Evolutionary conservation across 805 yeast species (phyloP), one percentile per base, ranked within the genome.

Genomic region (Ogataea salicorniae): DNA sequence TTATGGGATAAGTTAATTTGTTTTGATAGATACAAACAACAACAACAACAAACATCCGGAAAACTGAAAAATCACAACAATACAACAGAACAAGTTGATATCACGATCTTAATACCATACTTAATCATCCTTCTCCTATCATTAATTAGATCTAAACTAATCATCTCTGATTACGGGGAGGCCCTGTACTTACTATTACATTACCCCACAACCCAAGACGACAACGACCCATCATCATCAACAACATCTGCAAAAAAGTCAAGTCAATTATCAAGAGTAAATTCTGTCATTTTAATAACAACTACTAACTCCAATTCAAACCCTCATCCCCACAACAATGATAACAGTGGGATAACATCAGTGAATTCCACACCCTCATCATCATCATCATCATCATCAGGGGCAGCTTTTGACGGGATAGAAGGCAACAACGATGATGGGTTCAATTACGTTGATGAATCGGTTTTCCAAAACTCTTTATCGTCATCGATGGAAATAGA

Each of bases 141-240:
- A 2, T 70, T 68, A 50, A 55, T 76, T 47, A 74, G 75, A 48
- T 51, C 70, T 0, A 72, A 65, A n/a, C 61, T 76, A 39, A 69
- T 76, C 33, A 60, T 71, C 14, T 67, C 77, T 43, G 83, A 79
- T 57, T 78, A 76, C 53, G 73, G 79, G 14, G 82, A 78, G 51
- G 72, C 76, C 5, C 61, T 79, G 33, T 71, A 73, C 34, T 56
- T 77, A 16, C 59, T 79, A 6, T 62, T 79, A 29, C 83, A 77
- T 57, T 77, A 75, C 55, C 83, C 82, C 17, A 39, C 43, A 40
- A 17, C 47, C 37, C 50, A 53, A 34, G 46, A 43, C 20, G 42
- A 36, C 6, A 33, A 38, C n/a, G 36, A 34, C 16, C 41, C 44
- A 13, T 36, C 29, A 26, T 26, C 34, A 15, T 46, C 46, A 4